Conservation (phyloP, 768 basidiomycete genomes). For the Pulveroboletus sp. region DNA sequence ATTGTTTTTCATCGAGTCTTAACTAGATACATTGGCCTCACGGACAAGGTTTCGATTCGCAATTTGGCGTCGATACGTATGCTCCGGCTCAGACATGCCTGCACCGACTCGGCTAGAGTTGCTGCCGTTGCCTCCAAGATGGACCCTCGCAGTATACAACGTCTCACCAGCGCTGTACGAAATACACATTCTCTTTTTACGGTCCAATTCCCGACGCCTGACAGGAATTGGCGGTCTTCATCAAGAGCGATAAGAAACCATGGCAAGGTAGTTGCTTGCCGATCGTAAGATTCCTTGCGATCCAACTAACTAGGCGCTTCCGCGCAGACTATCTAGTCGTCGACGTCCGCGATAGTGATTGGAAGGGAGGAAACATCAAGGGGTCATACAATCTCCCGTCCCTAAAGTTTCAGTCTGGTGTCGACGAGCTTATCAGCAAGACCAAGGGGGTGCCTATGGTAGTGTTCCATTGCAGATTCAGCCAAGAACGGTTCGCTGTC, state of each 20-base stretch:
- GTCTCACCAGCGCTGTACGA: conserved; percentile 21
- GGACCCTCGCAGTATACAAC: conserved; percentile 14
- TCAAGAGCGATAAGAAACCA: conserved; percentile 59
- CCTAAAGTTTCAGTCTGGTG: conserved; percentile 48
- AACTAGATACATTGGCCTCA: neutral
- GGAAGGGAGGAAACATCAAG: conserved; percentile 73
- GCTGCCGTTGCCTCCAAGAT: conserved; percentile 12
- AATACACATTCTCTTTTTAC: neutral
- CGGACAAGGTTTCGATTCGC: neutral
- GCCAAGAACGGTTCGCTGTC: conserved; percentile 63
- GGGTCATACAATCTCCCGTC: conserved; percentile 62
- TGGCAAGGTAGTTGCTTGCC: conserved; percentile 35
- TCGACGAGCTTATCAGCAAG: conserved; percentile 55
- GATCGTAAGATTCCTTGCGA: neutral
- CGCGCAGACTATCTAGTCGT: conserved; percentile 63
- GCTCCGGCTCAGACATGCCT: conserved; percentile 3
- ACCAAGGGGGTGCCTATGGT: conserved; percentile 60
- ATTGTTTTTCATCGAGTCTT: conserved; percentile 3
- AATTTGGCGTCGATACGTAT: conserved; percentile 1
- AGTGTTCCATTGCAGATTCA: conserved; percentile 76
- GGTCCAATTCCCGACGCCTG: conserved; percentile 11
- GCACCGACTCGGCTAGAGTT: conserved; percentile 1
- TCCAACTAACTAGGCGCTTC: neutral
- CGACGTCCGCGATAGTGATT: conserved; percentile 85
- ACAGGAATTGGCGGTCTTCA: conserved; percentile 66